Evolutionary conservation across 441 rosid species (phyloP), one percentile per base, ranked within the genome.

Genomic region (Populus tomentosa): DNA sequence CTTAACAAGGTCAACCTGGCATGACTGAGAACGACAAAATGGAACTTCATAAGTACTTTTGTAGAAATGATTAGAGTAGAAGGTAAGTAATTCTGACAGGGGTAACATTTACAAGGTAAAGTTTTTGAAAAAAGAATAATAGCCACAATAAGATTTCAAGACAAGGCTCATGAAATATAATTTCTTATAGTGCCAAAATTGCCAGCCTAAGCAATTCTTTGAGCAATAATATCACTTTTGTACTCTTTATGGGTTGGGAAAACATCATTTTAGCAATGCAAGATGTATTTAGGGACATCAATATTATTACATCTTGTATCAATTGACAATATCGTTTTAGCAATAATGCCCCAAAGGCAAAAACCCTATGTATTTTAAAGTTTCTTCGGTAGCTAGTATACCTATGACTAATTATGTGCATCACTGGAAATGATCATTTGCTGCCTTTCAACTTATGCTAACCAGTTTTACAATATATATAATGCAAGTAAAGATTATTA

Each of bases 1-100:
- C 89, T 94, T 97, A 36, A 97, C 98, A 76, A 97, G 95, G 85
- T 97, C 99, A 83, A 94, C 98, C 89, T 97, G 98, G 84, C 99
- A 97, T 68, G 99, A 92, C 99, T 97, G 91, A 70, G 70, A 80
- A 80, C 78, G 79, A 84, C 59, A 80, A 71, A 11, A 77, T 36
- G 10, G 61, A 66, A 36, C 46, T 73, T 82, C 33, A 71, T 42
- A 66, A 67, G 50, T 26, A 73, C 7, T 9, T 13, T 69, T n/a
- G 13, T 30, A 26, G 4, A 20, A 72, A 13, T 10, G 42, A 9
- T 70, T 50, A 5, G 6, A 16, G 6, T 14, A 16, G 59, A 50
- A 16, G n/a, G 59, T 16, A 50, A 50, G 56, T 46, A 46, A 46
- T 46, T 46, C 16, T 46, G 14, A 69, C 50, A 14, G 56, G 56